A percentile compares a stretch with the other conserved stretches of the same genome.
These are phyloP conservation scores for Osmanthus fragrans DNA, from an alignment of 257 asterid genomes.

Conservation along the genomic window DNA sequence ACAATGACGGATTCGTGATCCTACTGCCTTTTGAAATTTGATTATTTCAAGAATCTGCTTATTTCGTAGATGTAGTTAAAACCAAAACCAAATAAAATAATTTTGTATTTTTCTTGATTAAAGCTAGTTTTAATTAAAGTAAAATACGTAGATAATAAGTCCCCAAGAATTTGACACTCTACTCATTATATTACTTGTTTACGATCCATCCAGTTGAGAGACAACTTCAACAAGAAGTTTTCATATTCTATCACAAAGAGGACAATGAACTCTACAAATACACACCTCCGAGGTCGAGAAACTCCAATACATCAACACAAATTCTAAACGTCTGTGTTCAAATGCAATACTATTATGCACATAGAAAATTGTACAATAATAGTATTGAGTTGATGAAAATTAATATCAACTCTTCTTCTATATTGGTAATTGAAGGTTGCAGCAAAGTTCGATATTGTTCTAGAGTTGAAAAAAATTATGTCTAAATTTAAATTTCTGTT, in stretches of 20 bases:
- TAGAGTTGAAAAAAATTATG: neutral
- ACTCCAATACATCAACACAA: constrained; percentile 37
- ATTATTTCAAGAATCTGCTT: no score
- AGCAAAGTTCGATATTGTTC: neutral
- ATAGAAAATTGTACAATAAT: neutral
- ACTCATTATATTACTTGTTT: no score
- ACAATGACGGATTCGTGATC: no score
- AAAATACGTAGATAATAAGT: no score
- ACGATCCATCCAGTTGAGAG: no score
- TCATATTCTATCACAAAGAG: constrained; percentile 18
- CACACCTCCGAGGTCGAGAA: constrained; percentile 56
- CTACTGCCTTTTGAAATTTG: no score
- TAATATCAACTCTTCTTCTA: neutral
- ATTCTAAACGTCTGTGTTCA: neutral
- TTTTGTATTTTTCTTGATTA: no score
- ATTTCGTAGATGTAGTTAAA: no score
- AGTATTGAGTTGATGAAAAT: neutral
- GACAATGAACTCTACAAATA: constrained; percentile 53
- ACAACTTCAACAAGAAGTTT: no score
- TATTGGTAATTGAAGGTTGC: neutral
- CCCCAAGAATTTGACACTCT: no score
- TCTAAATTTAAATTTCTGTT: neutral
- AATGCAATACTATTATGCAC: neutral
- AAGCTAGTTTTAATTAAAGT: no score
- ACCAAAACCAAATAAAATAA: no score